Conservation (phyloP, 1,284 basidiomycete genomes). For the Hypsizygus ulmarius region DNA sequence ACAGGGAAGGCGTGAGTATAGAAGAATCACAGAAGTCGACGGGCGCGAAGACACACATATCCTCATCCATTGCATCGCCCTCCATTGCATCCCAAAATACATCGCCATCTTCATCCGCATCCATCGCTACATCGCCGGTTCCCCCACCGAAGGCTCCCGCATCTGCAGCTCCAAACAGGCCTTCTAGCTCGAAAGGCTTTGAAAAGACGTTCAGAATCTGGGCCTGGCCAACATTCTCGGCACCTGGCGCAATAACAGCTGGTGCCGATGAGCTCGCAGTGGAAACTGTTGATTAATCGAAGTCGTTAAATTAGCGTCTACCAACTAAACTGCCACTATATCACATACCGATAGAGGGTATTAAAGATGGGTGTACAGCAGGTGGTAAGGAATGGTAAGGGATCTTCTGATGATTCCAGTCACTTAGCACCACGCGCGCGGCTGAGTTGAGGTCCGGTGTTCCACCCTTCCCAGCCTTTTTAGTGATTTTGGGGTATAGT, state of each 20-base stretch:
- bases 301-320: no score
- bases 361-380: constrained; percentile 67
- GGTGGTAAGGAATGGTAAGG: constrained; percentile 86
- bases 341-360: constrained; percentile 51
- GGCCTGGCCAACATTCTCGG: constrained; percentile 72
- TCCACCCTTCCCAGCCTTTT: constrained; percentile 60
- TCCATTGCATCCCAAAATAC: constrained; percentile 33
- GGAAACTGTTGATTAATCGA: constrained; percentile 4
- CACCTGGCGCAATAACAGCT: constrained; percentile 56
- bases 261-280: constrained; percentile 22
- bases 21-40: background rate
- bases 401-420: constrained; percentile 98
- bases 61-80: constrained; percentile 46
- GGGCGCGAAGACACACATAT: constrained; percentile 37
- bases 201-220: constrained; percentile 66
- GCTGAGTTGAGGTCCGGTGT: constrained; percentile 86
- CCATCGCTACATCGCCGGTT: constrained; percentile 32
- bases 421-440: constrained; percentile 82
- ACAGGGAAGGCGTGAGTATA: background rate
- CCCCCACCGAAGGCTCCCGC: constrained; percentile 61
- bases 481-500: background rate
- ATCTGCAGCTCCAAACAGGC: constrained; percentile 74
- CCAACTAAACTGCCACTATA: no score
- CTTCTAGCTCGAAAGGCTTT: constrained; percentile 72
- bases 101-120: constrained; percentile 38